Base-by-base conservation (phyloP, 768 basidiomycete species). In the Boletus eberwhitei region DNA sequence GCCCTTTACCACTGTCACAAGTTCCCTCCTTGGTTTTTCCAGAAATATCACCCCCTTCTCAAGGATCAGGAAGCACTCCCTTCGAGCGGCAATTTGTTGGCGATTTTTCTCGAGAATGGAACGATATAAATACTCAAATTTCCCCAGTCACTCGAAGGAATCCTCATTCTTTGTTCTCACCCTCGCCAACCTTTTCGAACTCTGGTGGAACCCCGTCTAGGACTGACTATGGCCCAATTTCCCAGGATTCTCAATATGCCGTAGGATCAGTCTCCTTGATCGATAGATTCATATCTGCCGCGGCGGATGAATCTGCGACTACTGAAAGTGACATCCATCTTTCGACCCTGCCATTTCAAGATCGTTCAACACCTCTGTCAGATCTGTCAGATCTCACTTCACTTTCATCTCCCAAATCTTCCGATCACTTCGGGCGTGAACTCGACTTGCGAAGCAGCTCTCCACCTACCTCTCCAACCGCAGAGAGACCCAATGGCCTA, bases 361-460 rank as follows among this genome's bases (percentile, higher is more conserved):
- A 49, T 17, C 60, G 43, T 49, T 64, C 52, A 8, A 67, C 71
- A 8, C 61, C 71, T 26, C 11, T 63, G 4, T 71, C 71, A 8
- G 59, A 61, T 51, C 46, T 67, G 41, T 71, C 69, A 8, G 62
- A 64, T 44, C 69, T 71, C 26, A 72, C 66, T 11, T 51, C 71
- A 12, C 50, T 72, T 24, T 65, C 69, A 48, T 71, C 69, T 59
- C 57, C 62, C 8, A 48, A 50, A 48, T 40, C 48, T 46, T 59
- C 55, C 47, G 41, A 48, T 9, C 48, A 41, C 36, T 39, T 54
- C 29, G 50, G 37, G 40, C 43, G 34, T 36, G 38, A 29, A 35
- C 19, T 49, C n/a, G 46, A 55, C 19, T 36, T 34, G 39, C 54
- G 48, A 56, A 45, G 43, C 9, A 60, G 26, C 43, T 58, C 65